Evolutionary conservation across 768 basidiomycete species (phyloP).

Genomic region (Austroboletus eburneus): DNA sequence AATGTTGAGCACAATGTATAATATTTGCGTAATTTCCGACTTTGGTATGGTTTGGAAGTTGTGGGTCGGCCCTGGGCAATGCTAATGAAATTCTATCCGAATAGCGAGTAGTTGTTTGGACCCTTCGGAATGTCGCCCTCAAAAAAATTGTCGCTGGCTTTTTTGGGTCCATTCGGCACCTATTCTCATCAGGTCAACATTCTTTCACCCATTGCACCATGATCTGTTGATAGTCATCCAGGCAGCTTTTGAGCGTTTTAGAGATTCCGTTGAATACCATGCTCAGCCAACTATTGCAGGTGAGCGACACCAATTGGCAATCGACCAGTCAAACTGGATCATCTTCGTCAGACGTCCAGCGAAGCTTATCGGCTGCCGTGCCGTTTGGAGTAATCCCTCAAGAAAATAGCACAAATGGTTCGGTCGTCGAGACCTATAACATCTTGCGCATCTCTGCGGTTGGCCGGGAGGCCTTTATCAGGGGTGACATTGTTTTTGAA

Average conservation of each 20-base stretch:
- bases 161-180: conserved; percentile 67
- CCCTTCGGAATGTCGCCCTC: too few species aligned
- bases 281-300: conserved; percentile 40
- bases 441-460: conserved; percentile 41
- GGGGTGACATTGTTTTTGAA: conserved; percentile 54
- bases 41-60: too few species aligned
- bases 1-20: conserved; percentile 7
- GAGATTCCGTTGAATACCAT: conserved; percentile 40
- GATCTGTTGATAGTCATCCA: conserved; percentile 28
- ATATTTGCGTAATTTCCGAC: background rate
- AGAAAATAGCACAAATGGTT: conserved; percentile 75
- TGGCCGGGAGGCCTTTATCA: conserved; percentile 46
- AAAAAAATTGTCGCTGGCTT: conserved; percentile 37
- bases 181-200: conserved; percentile 59
- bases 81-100: too few species aligned
- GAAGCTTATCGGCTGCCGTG: conserved; percentile 40
- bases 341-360: conserved; percentile 50
- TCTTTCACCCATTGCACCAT: background rate
- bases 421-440: conserved; percentile 73
- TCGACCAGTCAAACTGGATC: background rate
- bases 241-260: conserved; percentile 48
- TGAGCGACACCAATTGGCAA: conserved; percentile 12
- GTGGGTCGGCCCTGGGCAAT: too few species aligned
- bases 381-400: conserved; percentile 68
- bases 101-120: too few species aligned